Evolutionary conservation across 495 filamentous ascomycete species (phyloP).

Genomic region (Penicillium odoratum): DNA sequence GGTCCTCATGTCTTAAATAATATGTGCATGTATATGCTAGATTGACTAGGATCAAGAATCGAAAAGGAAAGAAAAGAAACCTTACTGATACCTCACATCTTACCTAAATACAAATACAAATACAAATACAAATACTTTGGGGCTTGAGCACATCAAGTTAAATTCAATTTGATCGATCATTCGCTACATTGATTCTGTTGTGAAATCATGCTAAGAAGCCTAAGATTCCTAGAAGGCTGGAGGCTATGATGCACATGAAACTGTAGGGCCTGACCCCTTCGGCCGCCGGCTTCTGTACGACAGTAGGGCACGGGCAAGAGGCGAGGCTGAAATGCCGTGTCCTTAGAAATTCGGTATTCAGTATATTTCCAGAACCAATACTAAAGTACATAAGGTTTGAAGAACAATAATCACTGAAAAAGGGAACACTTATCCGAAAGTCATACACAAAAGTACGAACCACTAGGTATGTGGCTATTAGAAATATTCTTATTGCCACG

Average conservation of each 20-base stretch:
- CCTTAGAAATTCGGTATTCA: no score
- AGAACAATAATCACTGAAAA: neutral
- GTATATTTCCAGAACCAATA: no score
- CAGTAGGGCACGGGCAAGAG: conserved; percentile 1
- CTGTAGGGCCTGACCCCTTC: conserved; percentile 6
- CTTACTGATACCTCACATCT: neutral
- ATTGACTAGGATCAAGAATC: conserved; percentile 5
- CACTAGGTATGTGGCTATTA: neutral
- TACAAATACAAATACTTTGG: neutral
- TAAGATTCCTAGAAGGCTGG: neutral
- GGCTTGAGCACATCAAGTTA: no score
- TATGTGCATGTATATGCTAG: conserved; percentile 6
- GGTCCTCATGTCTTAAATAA: conserved; percentile 13
- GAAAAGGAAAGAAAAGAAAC: neutral
- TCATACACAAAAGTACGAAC: neutral
- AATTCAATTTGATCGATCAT: neutral
- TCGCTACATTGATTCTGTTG: neutral
- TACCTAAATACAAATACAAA: neutral
- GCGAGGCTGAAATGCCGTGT: neutral
- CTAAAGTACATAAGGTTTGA: no score
- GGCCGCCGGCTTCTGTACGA: conserved; percentile 22
- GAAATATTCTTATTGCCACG: neutral
- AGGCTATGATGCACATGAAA: neutral
- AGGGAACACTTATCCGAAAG: neutral
- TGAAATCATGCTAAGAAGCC: neutral